A percentile compares a stretch with the other conserved stretches of the same genome.
These are phyloP conservation scores for Colletotrichum sublineola DNA, from an alignment of 2,329 filamentous ascomycete genomes.

Conservation along the genomic window DNA sequence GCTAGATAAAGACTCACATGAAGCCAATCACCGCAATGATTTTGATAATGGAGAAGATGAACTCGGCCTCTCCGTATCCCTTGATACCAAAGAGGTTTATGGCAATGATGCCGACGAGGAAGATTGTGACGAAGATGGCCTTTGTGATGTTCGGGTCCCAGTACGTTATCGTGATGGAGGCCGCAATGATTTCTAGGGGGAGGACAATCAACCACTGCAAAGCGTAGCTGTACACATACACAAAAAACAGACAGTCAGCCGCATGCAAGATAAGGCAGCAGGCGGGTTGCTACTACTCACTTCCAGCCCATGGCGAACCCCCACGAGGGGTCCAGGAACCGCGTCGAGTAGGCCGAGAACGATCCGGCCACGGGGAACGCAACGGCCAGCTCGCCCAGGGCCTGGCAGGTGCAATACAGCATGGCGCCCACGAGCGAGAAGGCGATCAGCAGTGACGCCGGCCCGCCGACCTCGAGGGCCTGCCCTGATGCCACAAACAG, in stretches of 20 bases:
- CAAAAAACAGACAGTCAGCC: background rate
- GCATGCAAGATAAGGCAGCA: background rate
- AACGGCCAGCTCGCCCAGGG: conserved; percentile 91
- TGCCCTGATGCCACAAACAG: conserved; percentile 87
- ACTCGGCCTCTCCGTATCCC: conserved; percentile 91
- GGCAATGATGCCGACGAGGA: conserved; percentile 78
- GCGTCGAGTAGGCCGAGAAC: conserved; percentile 91
- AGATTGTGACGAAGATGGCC: conserved; percentile 85
- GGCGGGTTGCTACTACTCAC: conserved; percentile 58
- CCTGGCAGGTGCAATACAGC: conserved; percentile 93
- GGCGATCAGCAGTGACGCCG: conserved; percentile 82
- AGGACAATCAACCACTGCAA: conserved; percentile 89
- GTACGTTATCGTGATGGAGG: conserved; percentile 85
- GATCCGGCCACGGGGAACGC: conserved; percentile 92
- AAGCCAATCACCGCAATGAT: conserved; percentile 88
- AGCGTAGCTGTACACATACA: conserved; percentile 71
- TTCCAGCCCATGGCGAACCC: conserved; percentile 98
- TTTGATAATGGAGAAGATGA: conserved; percentile 88
- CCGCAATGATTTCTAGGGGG: conserved; percentile 88
- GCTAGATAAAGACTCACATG: conserved; percentile 70
- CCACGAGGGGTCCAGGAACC: conserved; percentile 94
- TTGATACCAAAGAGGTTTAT: conserved; percentile 93
- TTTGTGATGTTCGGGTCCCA: conserved; percentile 77
- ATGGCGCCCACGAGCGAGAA: conserved; percentile 85
- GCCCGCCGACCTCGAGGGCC: conserved; percentile 79